Evolutionary conservation across 495 filamentous ascomycete species (phyloP).

Genomic region (Xylaria bambusicola): DNA sequence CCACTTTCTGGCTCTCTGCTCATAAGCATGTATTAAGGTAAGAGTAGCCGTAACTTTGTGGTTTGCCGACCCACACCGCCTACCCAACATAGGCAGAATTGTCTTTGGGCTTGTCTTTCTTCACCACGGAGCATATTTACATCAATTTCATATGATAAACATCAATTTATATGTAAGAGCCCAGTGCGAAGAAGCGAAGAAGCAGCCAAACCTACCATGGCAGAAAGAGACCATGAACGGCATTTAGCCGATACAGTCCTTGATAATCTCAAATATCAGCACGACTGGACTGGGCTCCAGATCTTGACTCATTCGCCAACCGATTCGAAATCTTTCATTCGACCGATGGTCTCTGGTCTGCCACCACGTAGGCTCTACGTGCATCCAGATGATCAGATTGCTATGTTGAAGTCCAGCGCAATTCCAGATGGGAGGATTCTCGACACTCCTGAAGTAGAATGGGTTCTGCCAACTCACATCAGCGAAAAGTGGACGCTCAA

Average conservation of each 20-base stretch:
- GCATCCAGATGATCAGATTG: constrained; percentile 90
- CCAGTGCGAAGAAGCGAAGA: too few relatives aligned
- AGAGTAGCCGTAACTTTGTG: too few relatives aligned
- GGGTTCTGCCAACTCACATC: constrained; percentile 83
- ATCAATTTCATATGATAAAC: too few relatives aligned
- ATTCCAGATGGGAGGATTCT: constrained; percentile 38
- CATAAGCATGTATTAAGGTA: too few relatives aligned
- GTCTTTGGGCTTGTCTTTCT: too few relatives aligned
- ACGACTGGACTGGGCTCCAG: constrained; percentile 75
- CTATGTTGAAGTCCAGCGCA: constrained; percentile 63
- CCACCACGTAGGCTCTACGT: constrained; percentile 84
- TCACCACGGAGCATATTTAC: too few relatives aligned
- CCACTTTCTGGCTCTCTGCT: too few relatives aligned
- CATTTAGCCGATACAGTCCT: constrained; percentile 67
- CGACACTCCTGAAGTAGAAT: constrained; percentile 66
- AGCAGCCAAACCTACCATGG: constrained; percentile 23
- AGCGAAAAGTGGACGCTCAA: constrained; percentile 80
- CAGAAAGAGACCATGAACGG: constrained; percentile 22
- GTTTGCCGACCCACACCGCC: too few relatives aligned
- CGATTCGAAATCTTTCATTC: constrained; percentile 42
- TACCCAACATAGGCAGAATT: too few relatives aligned
- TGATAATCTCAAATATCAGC: constrained; percentile 83
- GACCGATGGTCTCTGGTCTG: constrained; percentile 80
- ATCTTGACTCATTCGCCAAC: constrained; percentile 57
- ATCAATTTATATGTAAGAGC: too few relatives aligned